Evolutionary conservation across 495 filamentous ascomycete genomes (phyloP), one percentile per base, ranked within the genome.

Genomic region (Daldinia caldariorum): DNA sequence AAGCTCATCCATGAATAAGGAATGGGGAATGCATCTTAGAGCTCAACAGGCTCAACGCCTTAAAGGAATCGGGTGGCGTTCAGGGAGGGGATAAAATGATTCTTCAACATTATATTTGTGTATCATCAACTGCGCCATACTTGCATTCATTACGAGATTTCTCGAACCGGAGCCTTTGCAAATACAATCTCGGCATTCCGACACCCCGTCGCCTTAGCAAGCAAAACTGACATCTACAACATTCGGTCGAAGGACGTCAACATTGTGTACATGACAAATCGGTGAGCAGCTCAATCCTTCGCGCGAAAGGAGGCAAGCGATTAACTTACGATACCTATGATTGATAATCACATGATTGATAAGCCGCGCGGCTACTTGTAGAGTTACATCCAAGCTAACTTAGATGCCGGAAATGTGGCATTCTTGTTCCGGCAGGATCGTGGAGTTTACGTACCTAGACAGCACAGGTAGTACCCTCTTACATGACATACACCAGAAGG

Each of bases 1-100:
- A 69, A 72, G 62, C 64, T 73, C 72, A 59, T 73, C 57, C 31
- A 53, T 59, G 61, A 55, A 58, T n/a, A 66, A 10, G 54, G 53
- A n/a, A 32, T 13, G 51, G 43, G n/a, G 43, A 49, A 41, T 50
- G 38, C 58, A 66, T 70, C 32, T 61, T 37, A 61, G 62, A 59
- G 58, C 37, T 49, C 37, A 34, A 41, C 49, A 61, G 55, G 54
- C 58, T 73, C 69, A 72, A 71, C 66, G 67, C 70, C 61, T 69
- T 58, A 18, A 43, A 18, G 38, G 35, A 55, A 38, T 1, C 16
- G 47, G 58, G 34, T 16, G 66, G 70, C 57, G 70, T 72, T 69
- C 22, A 35, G 13, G 59, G 54, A 7, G 59, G 54, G 13, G 14
- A 31, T 8, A 49, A 53, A 63, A 54, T 53, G 10, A 37, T 1